phyloP scores from a whole-genome alignment of 2,329 filamentous ascomycete species.

The Exophiala dermatitidis region DNA sequence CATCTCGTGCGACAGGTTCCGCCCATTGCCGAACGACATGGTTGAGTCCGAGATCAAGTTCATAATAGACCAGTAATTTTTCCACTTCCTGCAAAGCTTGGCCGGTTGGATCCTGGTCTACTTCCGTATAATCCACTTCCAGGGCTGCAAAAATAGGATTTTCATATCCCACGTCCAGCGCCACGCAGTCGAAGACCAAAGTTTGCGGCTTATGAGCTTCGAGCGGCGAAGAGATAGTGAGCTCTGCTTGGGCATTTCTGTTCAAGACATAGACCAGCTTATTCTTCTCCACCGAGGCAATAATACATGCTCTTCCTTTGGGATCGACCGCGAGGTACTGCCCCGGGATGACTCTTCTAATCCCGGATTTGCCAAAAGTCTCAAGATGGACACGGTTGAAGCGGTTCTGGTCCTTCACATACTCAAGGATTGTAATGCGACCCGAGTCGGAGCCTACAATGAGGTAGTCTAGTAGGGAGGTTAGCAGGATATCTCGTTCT shows the following conservation, averaged over 20 bases:
- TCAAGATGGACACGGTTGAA: conserved; percentile 89
- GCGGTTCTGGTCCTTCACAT: conserved; percentile 73
- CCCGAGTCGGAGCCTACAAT: conserved; percentile 94
- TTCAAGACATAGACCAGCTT: conserved; percentile 99
- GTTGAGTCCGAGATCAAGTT: conserved; percentile 91
- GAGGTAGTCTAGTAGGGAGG: conserved; percentile 66
- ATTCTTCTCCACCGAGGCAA: conserved; percentile 95
- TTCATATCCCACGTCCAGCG: conserved; percentile 90
- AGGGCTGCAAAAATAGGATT: conserved; percentile 94
- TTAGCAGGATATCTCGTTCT: conserved; percentile 6
- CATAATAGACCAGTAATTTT: conserved; percentile 92
- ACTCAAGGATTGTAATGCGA: conserved; percentile 89
- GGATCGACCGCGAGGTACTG: conserved; percentile 95
- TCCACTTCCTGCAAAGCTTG: conserved; percentile 74
- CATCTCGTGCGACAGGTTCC: conserved; percentile 82
- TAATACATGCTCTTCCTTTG: conserved; percentile 88
- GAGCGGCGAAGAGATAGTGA: conserved; percentile 93
- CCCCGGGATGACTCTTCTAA: conserved; percentile 86
- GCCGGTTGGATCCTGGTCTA: conserved; percentile 83
- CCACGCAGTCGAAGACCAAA: conserved; percentile 78
- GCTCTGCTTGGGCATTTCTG: conserved; percentile 84
- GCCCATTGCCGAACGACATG: conserved; percentile 97
- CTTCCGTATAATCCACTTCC: conserved; percentile 86
- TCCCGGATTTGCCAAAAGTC: conserved; percentile 95
- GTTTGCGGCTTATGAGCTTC: conserved; percentile 93